Conservation (phyloP, 768 basidiomycete species). For the Mycena capillaripes region DNA sequence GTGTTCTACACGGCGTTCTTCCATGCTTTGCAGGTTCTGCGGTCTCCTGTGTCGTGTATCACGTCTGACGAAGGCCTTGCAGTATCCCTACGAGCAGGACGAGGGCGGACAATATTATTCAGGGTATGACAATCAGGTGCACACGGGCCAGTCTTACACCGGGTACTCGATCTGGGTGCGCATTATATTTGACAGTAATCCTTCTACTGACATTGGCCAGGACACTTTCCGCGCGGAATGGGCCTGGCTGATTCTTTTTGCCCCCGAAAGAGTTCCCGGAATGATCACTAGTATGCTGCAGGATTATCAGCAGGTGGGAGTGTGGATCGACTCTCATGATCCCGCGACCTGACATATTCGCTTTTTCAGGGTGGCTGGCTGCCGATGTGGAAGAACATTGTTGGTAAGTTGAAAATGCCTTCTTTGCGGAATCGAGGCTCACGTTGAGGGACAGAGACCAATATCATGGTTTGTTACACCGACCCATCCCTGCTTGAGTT, state of each 20-base stretch:
- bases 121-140: slow-evolving; percentile 77
- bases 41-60: neutral
- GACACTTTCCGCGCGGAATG: slow-evolving; percentile 86
- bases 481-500: neutral
- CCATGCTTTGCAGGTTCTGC: slow-evolving; percentile 44
- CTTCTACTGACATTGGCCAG: slow-evolving; percentile 48
- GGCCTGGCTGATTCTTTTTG: slow-evolving; percentile 84
- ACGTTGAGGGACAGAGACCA: slow-evolving; percentile 65
- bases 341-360: neutral
- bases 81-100: slow-evolving; percentile 85
- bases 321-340: neutral
- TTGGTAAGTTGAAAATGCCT: slow-evolving; percentile 54
- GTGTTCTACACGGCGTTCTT: slow-evolving; percentile 60
- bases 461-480: slow-evolving; percentile 74
- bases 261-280: slow-evolving; percentile 80
- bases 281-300: slow-evolving; percentile 88
- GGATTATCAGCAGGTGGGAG: slow-evolving; percentile 74
- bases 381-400: slow-evolving; percentile 93
- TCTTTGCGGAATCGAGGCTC: neutral
- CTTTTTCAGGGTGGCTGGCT: slow-evolving; percentile 78
- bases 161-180: slow-evolving; percentile 86
- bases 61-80: slow-evolving; percentile 4
- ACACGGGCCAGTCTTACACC: slow-evolving; percentile 78
- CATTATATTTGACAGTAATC: neutral
- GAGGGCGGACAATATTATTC: slow-evolving; percentile 82